phyloP scores from a whole-genome alignment of 805 yeast species.

The Hanseniaspora guilliermondii region DNA sequence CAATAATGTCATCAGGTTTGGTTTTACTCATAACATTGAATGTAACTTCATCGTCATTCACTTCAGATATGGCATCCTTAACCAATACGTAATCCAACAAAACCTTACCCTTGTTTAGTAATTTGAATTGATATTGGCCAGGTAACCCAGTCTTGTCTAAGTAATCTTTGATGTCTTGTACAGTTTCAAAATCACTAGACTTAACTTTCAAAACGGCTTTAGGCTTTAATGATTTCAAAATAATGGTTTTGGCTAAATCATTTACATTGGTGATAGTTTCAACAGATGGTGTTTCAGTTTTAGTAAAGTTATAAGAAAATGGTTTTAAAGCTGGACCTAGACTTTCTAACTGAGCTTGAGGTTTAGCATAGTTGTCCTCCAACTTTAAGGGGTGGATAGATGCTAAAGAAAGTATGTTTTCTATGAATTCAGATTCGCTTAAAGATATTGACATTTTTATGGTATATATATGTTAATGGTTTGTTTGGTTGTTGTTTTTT shows the following conservation, averaged over 20 bases:
- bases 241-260: conserved; percentile 5
- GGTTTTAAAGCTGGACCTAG: conserved; percentile 40
- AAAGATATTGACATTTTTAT: conserved; percentile 7
- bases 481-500: not conserved
- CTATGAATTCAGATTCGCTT: conserved; percentile 36
- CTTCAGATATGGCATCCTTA: conserved; percentile 22
- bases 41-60: conserved; percentile 24
- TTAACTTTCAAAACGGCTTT: conserved; percentile 29
- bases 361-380: conserved; percentile 23
- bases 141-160: conserved; percentile 27
- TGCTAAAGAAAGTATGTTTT: conserved; percentile 38
- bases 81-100: conserved; percentile 39
- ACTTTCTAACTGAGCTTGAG: conserved; percentile 27
- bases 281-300: conserved; percentile 15
- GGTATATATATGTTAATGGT: not conserved
- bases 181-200: conserved; percentile 24
- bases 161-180: conserved; percentile 26
- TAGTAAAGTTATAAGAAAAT: conserved; percentile 29
- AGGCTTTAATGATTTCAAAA: conserved; percentile 55
- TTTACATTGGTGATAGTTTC: not conserved
- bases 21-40: conserved; percentile 35
- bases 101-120: conserved; percentile 52
- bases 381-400: conserved; percentile 31
- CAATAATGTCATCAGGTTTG: conserved; percentile 8
- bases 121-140: conserved; percentile 33